A percentile compares a stretch with the other conserved stretches of the same genome.
Evolutionary conservation across 1,139 yeast species (phyloP).

Genomic region (Taiozyma onychis): DNA sequence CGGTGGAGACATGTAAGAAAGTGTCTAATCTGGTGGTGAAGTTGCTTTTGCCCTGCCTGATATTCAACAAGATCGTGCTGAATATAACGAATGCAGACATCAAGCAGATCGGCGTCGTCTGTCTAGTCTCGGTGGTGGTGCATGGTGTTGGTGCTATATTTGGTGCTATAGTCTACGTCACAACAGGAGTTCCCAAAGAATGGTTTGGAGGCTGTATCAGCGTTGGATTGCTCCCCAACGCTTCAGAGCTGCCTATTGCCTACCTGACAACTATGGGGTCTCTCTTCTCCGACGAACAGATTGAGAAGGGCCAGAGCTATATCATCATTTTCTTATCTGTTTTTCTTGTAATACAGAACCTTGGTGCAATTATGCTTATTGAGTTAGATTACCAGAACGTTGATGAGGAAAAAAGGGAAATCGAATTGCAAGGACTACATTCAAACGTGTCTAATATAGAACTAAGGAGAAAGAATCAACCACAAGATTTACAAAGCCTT

Average conservation of each 20-base stretch:
- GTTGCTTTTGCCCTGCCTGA: constrained; percentile 71
- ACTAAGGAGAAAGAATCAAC: constrained; percentile 14
- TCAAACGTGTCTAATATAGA: constrained; percentile 11
- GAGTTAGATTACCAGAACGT: constrained; percentile 53
- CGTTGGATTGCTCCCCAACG: constrained; percentile 74
- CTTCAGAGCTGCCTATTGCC: constrained; percentile 88
- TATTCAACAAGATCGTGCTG: constrained; percentile 71
- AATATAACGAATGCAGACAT: constrained; percentile 71
- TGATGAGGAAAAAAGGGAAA: background rate
- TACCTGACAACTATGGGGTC: constrained; percentile 68
- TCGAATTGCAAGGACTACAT: background rate
- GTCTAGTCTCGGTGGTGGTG: constrained; percentile 9
- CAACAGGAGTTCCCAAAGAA: constrained; percentile 41
- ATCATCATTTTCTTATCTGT: constrained; percentile 74
- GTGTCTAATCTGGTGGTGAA: constrained; percentile 67
- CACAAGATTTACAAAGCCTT: constrained; percentile 3
- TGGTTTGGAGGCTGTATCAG: constrained; percentile 83
- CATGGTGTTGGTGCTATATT: constrained; percentile 16
- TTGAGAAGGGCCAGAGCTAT: constrained; percentile 79
- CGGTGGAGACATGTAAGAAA: constrained; percentile 71
- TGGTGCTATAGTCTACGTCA: constrained; percentile 4
- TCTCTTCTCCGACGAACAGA: constrained; percentile 51
- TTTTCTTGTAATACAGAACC: constrained; percentile 61
- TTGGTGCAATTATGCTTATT: constrained; percentile 70
- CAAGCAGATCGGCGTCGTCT: constrained; percentile 68